Base-by-base conservation (phyloP, 495 filamentous ascomycete genomes). In the Oidiodendron maius region DNA sequence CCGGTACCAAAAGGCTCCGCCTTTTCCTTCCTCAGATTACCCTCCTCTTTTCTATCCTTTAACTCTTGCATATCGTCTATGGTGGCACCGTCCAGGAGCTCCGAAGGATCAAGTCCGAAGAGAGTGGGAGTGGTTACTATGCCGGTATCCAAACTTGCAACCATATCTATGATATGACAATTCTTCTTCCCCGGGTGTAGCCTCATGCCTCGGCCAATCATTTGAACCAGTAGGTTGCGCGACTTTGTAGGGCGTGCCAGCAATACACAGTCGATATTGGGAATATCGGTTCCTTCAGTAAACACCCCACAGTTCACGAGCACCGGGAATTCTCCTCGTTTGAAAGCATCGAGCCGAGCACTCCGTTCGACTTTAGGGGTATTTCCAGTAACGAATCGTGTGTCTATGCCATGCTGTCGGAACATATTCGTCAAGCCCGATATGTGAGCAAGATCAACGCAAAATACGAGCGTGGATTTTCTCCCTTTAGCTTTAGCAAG, bases 91-190 rank as follows among this genome's bases (percentile, higher is more conserved):
- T 82, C 65, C 0, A 97, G 67, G 3, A 96, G 44, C 58, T 91
- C 82, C n/a, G 76, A 71, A 0, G 93, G 91, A 63, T 97, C 88
- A 3, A 99, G 76, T 1, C 93, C 93, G 54, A 99, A 96, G 8
- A 99, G 70, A 0, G 93, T 96, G 1, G 93, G 94, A 0, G 86
- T 89, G 11, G 89, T 91, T 1, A 95, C 71, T 43, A 99, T 84
- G 0, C 94, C 93, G 0, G 81, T 82, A 45, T 78, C 74, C 12
- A 97, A 69, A 11, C 80, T 84, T 0, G 88, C 81, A 1, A 97
- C 93, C 87, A 99, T 91, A 62, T 99, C 93, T 53, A 99, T 93
- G 39, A 99, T 72, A 62, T 96, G 93, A 55, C 93, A 99, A 57
- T 97, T 79, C 34, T 82, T 63, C 61, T 99, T 99, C 1, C 75